Percentiles rank a stretch among this genome's conserved stretches.
Conservation (phyloP, 2,329 filamentous ascomycete species). For the Fusarium acutatum region DNA sequence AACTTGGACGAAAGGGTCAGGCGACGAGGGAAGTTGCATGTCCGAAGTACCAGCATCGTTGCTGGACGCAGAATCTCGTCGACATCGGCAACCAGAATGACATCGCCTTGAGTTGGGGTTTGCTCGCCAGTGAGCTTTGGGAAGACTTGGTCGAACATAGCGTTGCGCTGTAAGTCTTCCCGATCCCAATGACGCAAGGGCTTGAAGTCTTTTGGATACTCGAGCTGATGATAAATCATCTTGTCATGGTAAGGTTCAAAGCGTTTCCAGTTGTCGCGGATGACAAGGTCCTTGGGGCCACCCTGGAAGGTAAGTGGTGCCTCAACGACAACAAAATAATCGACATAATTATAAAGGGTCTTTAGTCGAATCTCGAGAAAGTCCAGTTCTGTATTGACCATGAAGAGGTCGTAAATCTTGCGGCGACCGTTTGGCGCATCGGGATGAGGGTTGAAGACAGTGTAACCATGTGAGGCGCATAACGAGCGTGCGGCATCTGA, state of each 20-base stretch:
- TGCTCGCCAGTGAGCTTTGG: conserved; percentile 53
- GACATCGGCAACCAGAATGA: conserved; percentile 67
- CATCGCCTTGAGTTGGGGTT: conserved; percentile 59
- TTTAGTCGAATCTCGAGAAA: conserved; percentile 71
- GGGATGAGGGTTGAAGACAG: conserved; percentile 39
- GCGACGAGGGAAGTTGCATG: conserved; percentile 61
- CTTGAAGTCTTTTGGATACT: conserved; percentile 53
- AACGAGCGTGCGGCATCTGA: conserved; percentile 42
- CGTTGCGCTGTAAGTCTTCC: conserved; percentile 64
- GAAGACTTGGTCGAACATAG: conserved; percentile 66
- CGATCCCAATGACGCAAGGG: conserved; percentile 56
- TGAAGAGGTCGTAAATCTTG: conserved; percentile 62
- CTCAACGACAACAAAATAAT: conserved; percentile 73
- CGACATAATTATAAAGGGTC: conserved; percentile 64
- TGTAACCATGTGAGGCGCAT: conserved; percentile 47
- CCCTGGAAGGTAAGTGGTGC: conserved; percentile 66
- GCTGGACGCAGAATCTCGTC: conserved; percentile 67
- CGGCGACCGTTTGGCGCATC: conserved; percentile 36
- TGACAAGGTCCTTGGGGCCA: conserved; percentile 60
- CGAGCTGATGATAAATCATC: conserved; percentile 67
- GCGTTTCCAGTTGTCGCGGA: conserved; percentile 60
- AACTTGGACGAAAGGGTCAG: conserved; percentile 61
- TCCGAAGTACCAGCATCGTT: conserved; percentile 57
- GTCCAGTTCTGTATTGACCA: conserved; percentile 71
- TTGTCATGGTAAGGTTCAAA: conserved; percentile 65